phyloP scores from a whole-genome alignment of 495 filamentous ascomycete species.

The Alectoria sarmentosa region DNA sequence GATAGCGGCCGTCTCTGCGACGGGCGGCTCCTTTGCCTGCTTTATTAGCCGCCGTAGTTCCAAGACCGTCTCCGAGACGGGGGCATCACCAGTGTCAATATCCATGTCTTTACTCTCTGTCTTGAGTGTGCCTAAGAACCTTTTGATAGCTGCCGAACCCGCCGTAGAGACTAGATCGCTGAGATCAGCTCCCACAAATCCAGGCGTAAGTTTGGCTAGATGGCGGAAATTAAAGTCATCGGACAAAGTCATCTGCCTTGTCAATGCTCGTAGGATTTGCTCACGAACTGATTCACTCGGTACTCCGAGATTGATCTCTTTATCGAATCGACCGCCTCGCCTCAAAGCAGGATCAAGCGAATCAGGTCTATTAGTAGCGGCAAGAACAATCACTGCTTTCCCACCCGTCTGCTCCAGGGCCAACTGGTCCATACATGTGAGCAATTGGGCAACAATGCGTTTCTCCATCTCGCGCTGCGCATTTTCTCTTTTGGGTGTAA shows the following conservation, averaged over 20 bases:
- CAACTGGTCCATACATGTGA: slow-evolving; percentile 83
- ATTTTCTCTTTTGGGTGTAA: slow-evolving; percentile 88
- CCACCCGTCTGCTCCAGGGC: slow-evolving; percentile 73
- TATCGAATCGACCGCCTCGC: slow-evolving; percentile 80
- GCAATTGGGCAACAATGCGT: slow-evolving; percentile 85
- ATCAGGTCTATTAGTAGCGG: slow-evolving; percentile 90
- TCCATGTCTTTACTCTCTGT: slow-evolving; percentile 48
- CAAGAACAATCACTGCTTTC: slow-evolving; percentile 88
- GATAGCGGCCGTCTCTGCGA: slow-evolving; percentile 35
- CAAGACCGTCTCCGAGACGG: slow-evolving; percentile 37
- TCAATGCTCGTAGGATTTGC: slow-evolving; percentile 73
- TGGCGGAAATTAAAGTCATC: slow-evolving; percentile 68
- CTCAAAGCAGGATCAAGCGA: slow-evolving; percentile 81
- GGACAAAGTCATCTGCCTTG: slow-evolving; percentile 58
- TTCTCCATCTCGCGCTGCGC: slow-evolving; percentile 98
- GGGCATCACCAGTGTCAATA: slow-evolving; percentile 34
- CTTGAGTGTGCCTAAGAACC: slow-evolving; percentile 48
- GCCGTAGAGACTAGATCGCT: slow-evolving; percentile 72
- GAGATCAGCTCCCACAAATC: slow-evolving; percentile 94
- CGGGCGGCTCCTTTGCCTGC: slow-evolving; percentile 44
- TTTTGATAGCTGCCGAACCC: slow-evolving; percentile 57
- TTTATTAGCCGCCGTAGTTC: slow-evolving; percentile 48
- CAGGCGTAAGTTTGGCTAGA: slow-evolving; percentile 85
- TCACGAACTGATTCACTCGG: slow-evolving; percentile 79
- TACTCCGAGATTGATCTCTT: slow-evolving; percentile 93